These are phyloP conservation scores for Sporothrix protearum DNA, from an alignment of 2,329 filamentous ascomycete genomes.

Conservation along the genomic window DNA sequence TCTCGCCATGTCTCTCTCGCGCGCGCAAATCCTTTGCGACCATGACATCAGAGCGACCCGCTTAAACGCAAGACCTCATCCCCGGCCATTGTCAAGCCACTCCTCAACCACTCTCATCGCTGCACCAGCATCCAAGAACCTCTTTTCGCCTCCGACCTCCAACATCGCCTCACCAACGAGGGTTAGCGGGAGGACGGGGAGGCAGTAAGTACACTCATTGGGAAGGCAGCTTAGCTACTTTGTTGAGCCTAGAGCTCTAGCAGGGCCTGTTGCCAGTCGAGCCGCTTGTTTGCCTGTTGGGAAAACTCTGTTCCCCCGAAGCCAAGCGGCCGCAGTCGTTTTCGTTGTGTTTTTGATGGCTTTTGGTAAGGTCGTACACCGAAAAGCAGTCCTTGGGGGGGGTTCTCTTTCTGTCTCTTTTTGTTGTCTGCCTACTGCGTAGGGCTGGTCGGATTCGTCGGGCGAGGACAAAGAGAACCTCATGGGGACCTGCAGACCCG, in stretches of 20 bases:
- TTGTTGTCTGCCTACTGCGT: background rate
- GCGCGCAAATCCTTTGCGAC: background rate
- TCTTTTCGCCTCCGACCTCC: background rate
- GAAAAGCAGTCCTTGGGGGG: background rate
- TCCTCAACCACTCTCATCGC: background rate
- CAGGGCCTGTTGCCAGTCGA: background rate
- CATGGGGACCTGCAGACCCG: background rate
- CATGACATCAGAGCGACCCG: conserved; percentile 17
- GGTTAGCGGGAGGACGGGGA: background rate
- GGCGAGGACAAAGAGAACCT: background rate
- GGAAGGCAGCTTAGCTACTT: background rate
- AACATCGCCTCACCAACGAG: background rate
- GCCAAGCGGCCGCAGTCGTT: background rate
- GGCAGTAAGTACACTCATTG: background rate
- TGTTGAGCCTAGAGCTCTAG: background rate
- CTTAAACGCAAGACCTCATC: conserved; percentile 1
- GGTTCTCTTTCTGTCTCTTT: background rate
- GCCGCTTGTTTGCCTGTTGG: background rate
- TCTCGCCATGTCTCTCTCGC: background rate
- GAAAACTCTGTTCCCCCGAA: background rate
- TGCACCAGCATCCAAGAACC: background rate
- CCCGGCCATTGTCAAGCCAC: background rate
- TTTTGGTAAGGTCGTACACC: conserved; percentile 7
- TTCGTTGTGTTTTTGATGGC: background rate
- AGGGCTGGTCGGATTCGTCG: background rate